phyloP scores from a whole-genome alignment of 2,329 filamentous ascomycete genomes.

The Chaetothyriales sp. region DNA sequence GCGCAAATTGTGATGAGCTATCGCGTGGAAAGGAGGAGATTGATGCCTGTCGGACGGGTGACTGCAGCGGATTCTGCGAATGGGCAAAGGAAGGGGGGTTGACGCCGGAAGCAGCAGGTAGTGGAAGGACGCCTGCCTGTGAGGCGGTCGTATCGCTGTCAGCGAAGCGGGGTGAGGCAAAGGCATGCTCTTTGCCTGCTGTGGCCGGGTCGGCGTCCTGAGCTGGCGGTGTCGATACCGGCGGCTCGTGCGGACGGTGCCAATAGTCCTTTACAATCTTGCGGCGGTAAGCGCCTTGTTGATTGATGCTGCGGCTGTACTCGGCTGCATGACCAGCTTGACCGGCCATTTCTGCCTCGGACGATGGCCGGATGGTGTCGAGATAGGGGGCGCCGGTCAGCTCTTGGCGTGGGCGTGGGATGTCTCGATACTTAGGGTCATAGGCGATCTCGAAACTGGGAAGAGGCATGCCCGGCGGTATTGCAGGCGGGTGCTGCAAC shows the following conservation, averaged over 20 bases:
- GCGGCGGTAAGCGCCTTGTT: slow-evolving; percentile 61
- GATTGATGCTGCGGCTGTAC: slow-evolving; percentile 71
- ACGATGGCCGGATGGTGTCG: slow-evolving; percentile 65
- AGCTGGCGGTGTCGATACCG: slow-evolving; percentile 35
- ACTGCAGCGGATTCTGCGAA: slow-evolving; percentile 57
- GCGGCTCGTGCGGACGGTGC: slow-evolving; percentile 67
- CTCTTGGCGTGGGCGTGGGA: slow-evolving; percentile 77
- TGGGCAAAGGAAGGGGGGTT: slow-evolving; percentile 57
- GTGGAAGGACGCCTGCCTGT: slow-evolving; percentile 10
- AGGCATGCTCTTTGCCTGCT: slow-evolving; percentile 6
- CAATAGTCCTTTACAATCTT: slow-evolving; percentile 72
- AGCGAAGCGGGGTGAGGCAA: slow-evolving; percentile 12
- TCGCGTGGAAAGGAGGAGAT: slow-evolving; percentile 45
- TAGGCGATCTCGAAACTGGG: slow-evolving; percentile 75
- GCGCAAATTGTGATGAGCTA: slow-evolving; percentile 51
- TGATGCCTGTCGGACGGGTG: slow-evolving; percentile 47
- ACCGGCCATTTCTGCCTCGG: slow-evolving; percentile 62
- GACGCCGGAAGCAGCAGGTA: slow-evolving; percentile 25
- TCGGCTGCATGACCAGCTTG: slow-evolving; percentile 82
- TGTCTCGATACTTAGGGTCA: slow-evolving; percentile 69
- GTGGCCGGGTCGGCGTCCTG: slow-evolving; percentile 20
- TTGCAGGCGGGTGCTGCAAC: slow-evolving; percentile 47
- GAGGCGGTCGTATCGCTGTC: slow-evolving; percentile 11
- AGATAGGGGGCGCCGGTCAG: slow-evolving; percentile 76
- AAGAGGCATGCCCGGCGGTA: slow-evolving; percentile 59